A percentile compares a stretch with the other conserved stretches of the same genome.
phyloP scores from a whole-genome alignment of 441 rosid genomes.

The Jatropha podagrica region DNA sequence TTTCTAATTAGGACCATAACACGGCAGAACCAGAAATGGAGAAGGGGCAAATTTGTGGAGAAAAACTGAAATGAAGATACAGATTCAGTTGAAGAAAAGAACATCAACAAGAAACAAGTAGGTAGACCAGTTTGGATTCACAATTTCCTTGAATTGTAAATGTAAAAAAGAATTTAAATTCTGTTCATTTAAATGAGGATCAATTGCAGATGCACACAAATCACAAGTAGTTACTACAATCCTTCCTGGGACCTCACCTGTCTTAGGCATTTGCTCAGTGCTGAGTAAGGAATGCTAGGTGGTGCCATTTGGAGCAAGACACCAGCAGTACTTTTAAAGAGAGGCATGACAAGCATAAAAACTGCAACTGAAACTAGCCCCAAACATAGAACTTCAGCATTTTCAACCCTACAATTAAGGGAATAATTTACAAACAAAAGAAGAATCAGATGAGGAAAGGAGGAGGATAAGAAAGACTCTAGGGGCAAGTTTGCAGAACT shows the following conservation, averaged over 20 bases:
- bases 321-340: constrained; percentile 73
- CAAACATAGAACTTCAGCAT: constrained; percentile 91
- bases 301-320: constrained; percentile 95
- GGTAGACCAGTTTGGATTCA: not conserved
- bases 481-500: not conserved
- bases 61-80: not conserved
- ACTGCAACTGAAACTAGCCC: constrained; percentile 83
- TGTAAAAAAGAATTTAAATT: too few species aligned
- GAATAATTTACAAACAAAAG: constrained; percentile 19
- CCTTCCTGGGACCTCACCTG: constrained; percentile 49
- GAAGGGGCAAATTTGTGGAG: too few species aligned
- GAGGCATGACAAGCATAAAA: constrained; percentile 86
- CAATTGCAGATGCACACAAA: not conserved
- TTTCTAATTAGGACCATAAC: not conserved
- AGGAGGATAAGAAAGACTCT: not conserved
- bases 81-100: not conserved
- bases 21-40: too few species aligned
- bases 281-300: constrained; percentile 82
- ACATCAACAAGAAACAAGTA: not conserved
- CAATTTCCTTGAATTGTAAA: not conserved
- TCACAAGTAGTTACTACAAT: not conserved
- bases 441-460: constrained; percentile 11
- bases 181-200: too few species aligned
- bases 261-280: constrained; percentile 80
- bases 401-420: constrained; percentile 59